These are phyloP conservation scores for Pachysandra terminalis DNA, from an alignment of 164 flowering plant genomes.

Conservation along the genomic window DNA sequence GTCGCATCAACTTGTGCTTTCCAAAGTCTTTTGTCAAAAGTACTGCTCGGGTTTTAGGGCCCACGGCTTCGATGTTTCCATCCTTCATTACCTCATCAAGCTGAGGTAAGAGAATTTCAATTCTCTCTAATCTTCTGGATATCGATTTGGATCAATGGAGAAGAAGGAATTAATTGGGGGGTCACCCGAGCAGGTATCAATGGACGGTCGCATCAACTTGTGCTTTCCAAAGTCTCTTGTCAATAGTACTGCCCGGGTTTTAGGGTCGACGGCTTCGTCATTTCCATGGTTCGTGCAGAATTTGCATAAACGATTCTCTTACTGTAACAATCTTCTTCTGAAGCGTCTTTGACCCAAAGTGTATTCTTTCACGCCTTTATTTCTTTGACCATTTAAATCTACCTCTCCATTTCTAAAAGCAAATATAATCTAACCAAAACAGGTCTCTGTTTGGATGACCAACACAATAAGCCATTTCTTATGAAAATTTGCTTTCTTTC, in stretches of 20 bases:
- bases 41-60: constrained; percentile 18
- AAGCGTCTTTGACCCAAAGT: constrained; percentile 38
- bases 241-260: constrained; percentile 25
- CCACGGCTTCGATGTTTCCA: no score
- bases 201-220: no score
- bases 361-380: constrained; percentile 5
- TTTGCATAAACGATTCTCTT: no score
- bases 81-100: neutral
- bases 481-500: no score
- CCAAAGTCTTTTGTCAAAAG: constrained; percentile 24
- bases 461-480: no score
- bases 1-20: constrained; percentile 10
- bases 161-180: no score
- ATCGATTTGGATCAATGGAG: neutral
- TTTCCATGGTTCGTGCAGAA: constrained; percentile 24
- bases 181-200: no score
- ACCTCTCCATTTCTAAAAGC: neutral
- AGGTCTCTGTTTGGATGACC: no score
- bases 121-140: no score
- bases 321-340: no score
- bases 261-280: no score
- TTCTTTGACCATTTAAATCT: constrained; percentile 11
- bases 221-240: constrained; percentile 14
- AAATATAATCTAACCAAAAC: no score
- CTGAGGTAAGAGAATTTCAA: neutral